phyloP scores from a whole-genome alignment of 352 stramenopile genomes.

The Phytophthora kernoviae region DNA sequence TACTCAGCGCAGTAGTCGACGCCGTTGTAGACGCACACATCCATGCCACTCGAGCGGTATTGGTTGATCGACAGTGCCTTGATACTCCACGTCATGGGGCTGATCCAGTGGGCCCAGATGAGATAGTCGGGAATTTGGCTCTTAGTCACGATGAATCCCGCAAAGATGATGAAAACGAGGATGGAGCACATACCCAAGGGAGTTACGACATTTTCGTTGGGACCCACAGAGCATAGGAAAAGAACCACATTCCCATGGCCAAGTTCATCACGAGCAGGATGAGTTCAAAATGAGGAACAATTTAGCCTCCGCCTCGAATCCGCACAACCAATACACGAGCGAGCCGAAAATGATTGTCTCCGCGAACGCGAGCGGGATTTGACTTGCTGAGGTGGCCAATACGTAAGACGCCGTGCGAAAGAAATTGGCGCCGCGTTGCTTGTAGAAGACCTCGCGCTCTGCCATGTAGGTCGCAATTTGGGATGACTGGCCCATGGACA shows the following conservation, averaged over 20 bases:
- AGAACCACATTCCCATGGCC: constrained; percentile 56
- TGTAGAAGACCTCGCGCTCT: constrained; percentile 72
- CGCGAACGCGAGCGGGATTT: constrained; percentile 44
- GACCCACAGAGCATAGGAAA: constrained; percentile 39
- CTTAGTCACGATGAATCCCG: constrained; percentile 54
- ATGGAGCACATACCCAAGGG: constrained; percentile 42
- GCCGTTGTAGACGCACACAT: constrained; percentile 37
- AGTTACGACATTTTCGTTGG: constrained; percentile 40
- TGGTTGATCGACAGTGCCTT: constrained; percentile 49
- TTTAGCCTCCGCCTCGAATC: constrained; percentile 38
- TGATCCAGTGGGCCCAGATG: constrained; percentile 65
- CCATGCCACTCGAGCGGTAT: constrained; percentile 34
- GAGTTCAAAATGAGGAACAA: constrained; percentile 47
- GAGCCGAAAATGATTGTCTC: constrained; percentile 80
- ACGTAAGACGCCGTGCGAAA: constrained; percentile 75
- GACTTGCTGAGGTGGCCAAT: constrained; percentile 39
- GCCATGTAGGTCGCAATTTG: constrained; percentile 75
- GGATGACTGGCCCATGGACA: constrained; percentile 69
- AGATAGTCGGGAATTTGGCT: constrained; percentile 50
- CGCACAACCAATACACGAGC: constrained; percentile 84
- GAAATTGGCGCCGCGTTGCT: constrained; percentile 75
- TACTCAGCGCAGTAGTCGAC: constrained; percentile 48
- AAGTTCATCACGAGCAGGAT: constrained; percentile 53
- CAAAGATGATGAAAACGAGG: constrained; percentile 55
- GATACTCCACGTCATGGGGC: constrained; percentile 54